Evolutionary conservation across 2,329 filamentous ascomycete genomes (phyloP).

Genomic region (Chrysoporthe puriensis): DNA sequence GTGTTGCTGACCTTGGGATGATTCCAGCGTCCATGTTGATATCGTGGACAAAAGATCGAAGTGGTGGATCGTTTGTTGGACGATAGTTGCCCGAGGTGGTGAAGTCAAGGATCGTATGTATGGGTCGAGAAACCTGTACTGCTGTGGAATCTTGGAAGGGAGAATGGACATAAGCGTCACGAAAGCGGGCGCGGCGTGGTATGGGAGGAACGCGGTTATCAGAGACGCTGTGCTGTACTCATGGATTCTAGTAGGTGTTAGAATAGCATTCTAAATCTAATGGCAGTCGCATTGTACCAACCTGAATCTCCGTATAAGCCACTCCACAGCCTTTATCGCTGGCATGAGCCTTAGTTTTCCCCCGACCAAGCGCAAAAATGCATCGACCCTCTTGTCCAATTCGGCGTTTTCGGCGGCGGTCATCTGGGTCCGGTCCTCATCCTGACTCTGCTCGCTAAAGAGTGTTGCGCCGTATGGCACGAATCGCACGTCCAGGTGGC

Average conservation of each 20-base stretch:
- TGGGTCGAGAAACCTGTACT: constrained; percentile 83
- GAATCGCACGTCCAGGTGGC: constrained; percentile 82
- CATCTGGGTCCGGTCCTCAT: constrained; percentile 85
- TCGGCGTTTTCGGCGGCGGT: constrained; percentile 79
- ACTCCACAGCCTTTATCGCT: constrained; percentile 89
- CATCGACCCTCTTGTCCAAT: constrained; percentile 75
- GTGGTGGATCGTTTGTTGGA: constrained; percentile 82
- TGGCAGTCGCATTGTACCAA: constrained; percentile 42
- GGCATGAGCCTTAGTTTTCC: constrained; percentile 81
- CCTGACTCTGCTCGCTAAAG: constrained; percentile 92
- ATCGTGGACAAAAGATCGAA: constrained; percentile 74
- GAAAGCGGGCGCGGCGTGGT: constrained; percentile 86
- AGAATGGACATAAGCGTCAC: constrained; percentile 85
- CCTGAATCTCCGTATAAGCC: constrained; percentile 90
- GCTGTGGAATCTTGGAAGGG: constrained; percentile 71
- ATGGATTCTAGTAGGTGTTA: constrained; percentile 67
- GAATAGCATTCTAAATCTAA: constrained; percentile 22
- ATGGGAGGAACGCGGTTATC: constrained; percentile 87
- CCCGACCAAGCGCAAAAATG: constrained; percentile 80
- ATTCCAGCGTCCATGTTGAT: constrained; percentile 77
- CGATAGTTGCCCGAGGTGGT: constrained; percentile 79
- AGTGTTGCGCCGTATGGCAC: constrained; percentile 73
- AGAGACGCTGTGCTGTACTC: constrained; percentile 83
- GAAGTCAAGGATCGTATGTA: constrained; percentile 79
- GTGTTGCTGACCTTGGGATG: constrained; percentile 71